Conservation (phyloP, 768 basidiomycete species). For the Amanita molliuscula region DNA sequence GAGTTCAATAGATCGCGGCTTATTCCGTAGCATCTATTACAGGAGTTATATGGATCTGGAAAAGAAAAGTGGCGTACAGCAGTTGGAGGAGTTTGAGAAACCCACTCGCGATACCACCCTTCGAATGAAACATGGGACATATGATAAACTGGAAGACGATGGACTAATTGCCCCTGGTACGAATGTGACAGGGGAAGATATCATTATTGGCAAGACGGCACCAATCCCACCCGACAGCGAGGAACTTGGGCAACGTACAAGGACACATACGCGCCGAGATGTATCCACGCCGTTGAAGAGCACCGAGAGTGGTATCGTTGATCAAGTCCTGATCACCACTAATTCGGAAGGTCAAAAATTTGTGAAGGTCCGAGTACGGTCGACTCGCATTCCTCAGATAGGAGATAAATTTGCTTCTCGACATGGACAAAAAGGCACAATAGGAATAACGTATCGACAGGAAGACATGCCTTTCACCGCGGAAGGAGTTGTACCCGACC, state of each 20-base stretch:
- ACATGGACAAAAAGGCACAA: constrained; percentile 99
- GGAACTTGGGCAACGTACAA: constrained; percentile 93
- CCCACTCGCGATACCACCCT: constrained; percentile 88
- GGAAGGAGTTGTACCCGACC: constrained; percentile 93
- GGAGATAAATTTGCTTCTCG: constrained; percentile 99
- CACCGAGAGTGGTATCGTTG: constrained; percentile 95
- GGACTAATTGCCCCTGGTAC: constrained; percentile 95
- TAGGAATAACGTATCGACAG: constrained; percentile 98
- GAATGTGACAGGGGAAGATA: constrained; percentile 92
- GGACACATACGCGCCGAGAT: constrained; percentile 87
- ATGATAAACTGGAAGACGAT: constrained; percentile 96
- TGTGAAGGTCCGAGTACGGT: constrained; percentile 93
- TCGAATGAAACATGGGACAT: constrained; percentile 96
- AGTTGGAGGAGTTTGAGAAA: constrained; percentile 94
- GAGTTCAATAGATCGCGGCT: constrained; percentile 93
- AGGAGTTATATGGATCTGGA: constrained; percentile 98
- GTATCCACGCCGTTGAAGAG: constrained; percentile 97
- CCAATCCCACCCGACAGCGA: constrained; percentile 95
- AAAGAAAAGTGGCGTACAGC: constrained; percentile 89
- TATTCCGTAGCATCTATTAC: constrained; percentile 98
- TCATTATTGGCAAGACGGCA: constrained; percentile 98
- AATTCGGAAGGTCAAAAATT: constrained; percentile 96
- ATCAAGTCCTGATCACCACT: constrained; percentile 94
- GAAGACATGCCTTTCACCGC: constrained; percentile 99
- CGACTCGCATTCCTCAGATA: constrained; percentile 93